A percentile compares a stretch with the other conserved stretches of the same genome.
Conservation (phyloP, 2,329 filamentous ascomycete species). For the Pseudocercospora crystallina region DNA sequence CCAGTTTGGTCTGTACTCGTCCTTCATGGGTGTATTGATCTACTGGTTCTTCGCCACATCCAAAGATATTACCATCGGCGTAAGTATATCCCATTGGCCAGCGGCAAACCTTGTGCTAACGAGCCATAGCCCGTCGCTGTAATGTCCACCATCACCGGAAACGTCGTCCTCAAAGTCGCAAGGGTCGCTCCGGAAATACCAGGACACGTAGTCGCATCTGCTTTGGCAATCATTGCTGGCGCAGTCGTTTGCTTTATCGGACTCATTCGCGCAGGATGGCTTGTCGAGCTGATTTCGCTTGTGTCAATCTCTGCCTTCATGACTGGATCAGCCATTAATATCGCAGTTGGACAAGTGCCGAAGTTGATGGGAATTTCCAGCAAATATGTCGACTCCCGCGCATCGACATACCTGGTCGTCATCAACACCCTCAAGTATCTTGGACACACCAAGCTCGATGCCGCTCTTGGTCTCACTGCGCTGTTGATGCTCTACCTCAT, state of each 20-base stretch:
- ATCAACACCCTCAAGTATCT: constrained; percentile 79
- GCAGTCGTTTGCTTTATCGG: constrained; percentile 76
- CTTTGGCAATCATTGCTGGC: constrained; percentile 75
- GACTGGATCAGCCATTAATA: constrained; percentile 91
- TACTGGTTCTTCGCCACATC: constrained; percentile 99
- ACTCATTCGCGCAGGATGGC: constrained; percentile 76
- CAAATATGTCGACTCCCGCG: constrained; percentile 68
- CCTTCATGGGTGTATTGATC: constrained; percentile 89
- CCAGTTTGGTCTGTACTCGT: constrained; percentile 88
- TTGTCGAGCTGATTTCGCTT: constrained; percentile 90
- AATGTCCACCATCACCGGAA: constrained; percentile 86
- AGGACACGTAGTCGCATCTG: constrained; percentile 70
- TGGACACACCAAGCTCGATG: constrained; percentile 67
- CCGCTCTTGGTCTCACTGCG: constrained; percentile 83
- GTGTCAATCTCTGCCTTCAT: constrained; percentile 92
- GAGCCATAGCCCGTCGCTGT: constrained; percentile 79
- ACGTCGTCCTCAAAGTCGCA: constrained; percentile 68
- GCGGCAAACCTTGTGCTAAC: constrained; percentile 9
- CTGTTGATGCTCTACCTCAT: constrained; percentile 75
- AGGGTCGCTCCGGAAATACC: constrained; percentile 57
- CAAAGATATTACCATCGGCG: constrained; percentile 96
- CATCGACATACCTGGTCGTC: constrained; percentile 75
- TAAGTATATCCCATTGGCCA: constrained; percentile 46
- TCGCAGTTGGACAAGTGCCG: constrained; percentile 79
- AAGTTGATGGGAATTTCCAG: constrained; percentile 72